Conservation (phyloP, 1,284 basidiomycete genomes). For the Irpex lacteus region DNA sequence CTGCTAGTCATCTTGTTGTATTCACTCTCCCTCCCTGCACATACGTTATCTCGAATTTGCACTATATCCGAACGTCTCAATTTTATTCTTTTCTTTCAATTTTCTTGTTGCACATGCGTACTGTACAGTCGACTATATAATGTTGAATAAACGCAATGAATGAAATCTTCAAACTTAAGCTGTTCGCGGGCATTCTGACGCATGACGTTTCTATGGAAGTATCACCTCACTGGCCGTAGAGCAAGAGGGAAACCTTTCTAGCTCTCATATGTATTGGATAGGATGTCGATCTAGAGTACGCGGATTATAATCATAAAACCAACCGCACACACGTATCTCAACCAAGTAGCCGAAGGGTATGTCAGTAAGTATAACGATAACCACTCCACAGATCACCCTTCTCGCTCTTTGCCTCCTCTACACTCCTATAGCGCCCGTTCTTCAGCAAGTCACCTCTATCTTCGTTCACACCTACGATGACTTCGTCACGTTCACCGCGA, state of each 20-base stretch:
- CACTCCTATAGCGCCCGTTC: constrained; percentile 19
- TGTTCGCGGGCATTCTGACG: too few species aligned
- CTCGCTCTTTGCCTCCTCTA: constrained; percentile 35
- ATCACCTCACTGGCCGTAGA: too few species aligned
- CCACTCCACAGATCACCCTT: constrained; percentile 39
- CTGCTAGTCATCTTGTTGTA: neutral
- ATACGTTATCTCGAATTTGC: neutral
- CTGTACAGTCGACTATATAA: too few species aligned
- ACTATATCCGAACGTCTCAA: neutral
- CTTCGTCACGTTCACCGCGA: constrained; percentile 45
- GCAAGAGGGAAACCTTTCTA: too few species aligned
- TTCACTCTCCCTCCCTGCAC: neutral
- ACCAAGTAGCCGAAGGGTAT: neutral
- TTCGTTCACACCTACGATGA: constrained; percentile 35
- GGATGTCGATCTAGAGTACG: too few species aligned
- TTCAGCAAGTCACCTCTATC: constrained; percentile 24
- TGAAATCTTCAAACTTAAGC: too few species aligned
- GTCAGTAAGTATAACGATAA: constrained; percentile 33
- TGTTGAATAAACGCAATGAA: too few species aligned
- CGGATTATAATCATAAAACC: too few species aligned
- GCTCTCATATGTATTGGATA: too few species aligned
- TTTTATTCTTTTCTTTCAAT: neutral
- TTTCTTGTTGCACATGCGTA: too few species aligned
- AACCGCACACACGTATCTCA: too few species aligned
- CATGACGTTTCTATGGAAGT: too few species aligned